Evolutionary conservation across 2,329 filamentous ascomycete species (phyloP).

Genomic region (Cytospora piceicola): DNA sequence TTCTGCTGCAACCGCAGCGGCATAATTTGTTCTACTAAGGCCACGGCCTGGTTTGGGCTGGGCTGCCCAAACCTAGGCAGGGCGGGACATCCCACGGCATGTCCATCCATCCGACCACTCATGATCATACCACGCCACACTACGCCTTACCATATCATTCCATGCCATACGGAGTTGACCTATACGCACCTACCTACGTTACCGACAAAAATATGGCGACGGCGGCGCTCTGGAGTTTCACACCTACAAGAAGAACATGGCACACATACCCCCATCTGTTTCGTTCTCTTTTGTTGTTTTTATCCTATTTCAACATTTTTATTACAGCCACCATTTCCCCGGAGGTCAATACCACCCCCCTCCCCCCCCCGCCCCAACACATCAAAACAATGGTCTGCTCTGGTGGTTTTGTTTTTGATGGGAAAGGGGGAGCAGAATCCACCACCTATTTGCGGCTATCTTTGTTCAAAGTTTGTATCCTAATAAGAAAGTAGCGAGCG

Average conservation of each 20-base stretch:
- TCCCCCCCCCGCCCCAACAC: too few relatives aligned
- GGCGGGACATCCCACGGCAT: not conserved
- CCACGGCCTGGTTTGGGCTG: not conserved
- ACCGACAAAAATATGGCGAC: not conserved
- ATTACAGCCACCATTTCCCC: not conserved
- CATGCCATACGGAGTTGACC: not conserved
- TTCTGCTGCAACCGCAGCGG: not conserved
- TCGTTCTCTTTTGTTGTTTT: not conserved
- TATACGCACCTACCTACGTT: conserved; percentile 2
- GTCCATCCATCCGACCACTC: not conserved
- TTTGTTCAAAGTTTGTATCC: not conserved
- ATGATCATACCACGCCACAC: not conserved
- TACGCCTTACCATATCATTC: not conserved
- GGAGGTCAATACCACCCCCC: not conserved
- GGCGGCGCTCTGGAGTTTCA: conserved; percentile 3
- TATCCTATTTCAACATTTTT: not conserved
- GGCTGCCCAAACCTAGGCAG: not conserved
- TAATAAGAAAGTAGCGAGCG: not conserved
- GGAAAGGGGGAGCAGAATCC: not conserved
- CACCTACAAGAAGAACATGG: not conserved
- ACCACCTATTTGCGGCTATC: not conserved
- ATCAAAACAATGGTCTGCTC: not conserved
- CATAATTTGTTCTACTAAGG: not conserved
- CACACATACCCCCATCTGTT: not conserved
- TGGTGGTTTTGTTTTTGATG: not conserved